Percentiles rank a stretch among this genome's conserved stretches.
These are phyloP conservation scores for Corniculantispora saksenae DNA, from an alignment of 2,329 filamentous ascomycete genomes.

Conservation along the genomic window DNA sequence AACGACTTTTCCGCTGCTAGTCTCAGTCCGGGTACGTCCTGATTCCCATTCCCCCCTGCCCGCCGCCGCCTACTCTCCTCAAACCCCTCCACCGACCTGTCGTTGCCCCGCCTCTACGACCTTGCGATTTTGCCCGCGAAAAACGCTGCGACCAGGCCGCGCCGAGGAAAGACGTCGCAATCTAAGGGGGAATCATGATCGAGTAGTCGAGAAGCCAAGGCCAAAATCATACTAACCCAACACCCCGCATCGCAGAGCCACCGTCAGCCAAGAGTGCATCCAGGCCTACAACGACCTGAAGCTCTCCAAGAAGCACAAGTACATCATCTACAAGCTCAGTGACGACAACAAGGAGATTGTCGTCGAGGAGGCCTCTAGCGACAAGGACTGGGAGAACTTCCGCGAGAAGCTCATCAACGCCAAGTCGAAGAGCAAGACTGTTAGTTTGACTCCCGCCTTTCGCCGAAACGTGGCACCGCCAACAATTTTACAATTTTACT, in stretches of 20 bases:
- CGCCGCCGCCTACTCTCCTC: slow-evolving; percentile 14
- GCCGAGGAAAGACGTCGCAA: neutral
- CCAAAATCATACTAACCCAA: slow-evolving; percentile 1
- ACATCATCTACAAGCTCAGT: slow-evolving; percentile 84
- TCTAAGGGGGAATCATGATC: neutral
- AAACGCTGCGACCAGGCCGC: neutral
- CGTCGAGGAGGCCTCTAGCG: slow-evolving; percentile 70
- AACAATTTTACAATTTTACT: neutral
- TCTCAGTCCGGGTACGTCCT: slow-evolving; percentile 71
- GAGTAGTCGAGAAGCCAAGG: neutral
- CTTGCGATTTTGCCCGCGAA: slow-evolving; percentile 8
- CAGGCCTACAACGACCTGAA: slow-evolving; percentile 77
- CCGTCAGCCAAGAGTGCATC: slow-evolving; percentile 72
- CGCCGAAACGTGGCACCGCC: neutral
- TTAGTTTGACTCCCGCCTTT: slow-evolving; percentile 37
- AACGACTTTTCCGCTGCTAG: slow-evolving; percentile 35
- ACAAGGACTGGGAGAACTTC: slow-evolving; percentile 71
- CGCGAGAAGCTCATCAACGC: slow-evolving; percentile 74
- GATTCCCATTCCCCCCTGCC: slow-evolving; percentile 22
- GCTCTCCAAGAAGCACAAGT: slow-evolving; percentile 79
- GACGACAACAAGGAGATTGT: slow-evolving; percentile 82
- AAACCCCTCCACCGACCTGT: slow-evolving; percentile 16
- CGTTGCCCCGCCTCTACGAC: slow-evolving; percentile 11
- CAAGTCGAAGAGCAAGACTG: slow-evolving; percentile 70
- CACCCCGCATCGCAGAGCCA: slow-evolving; percentile 55